Evolutionary conservation across 2,329 filamentous ascomycete genomes (phyloP).

Genomic region (Talaromyces sp.): DNA sequence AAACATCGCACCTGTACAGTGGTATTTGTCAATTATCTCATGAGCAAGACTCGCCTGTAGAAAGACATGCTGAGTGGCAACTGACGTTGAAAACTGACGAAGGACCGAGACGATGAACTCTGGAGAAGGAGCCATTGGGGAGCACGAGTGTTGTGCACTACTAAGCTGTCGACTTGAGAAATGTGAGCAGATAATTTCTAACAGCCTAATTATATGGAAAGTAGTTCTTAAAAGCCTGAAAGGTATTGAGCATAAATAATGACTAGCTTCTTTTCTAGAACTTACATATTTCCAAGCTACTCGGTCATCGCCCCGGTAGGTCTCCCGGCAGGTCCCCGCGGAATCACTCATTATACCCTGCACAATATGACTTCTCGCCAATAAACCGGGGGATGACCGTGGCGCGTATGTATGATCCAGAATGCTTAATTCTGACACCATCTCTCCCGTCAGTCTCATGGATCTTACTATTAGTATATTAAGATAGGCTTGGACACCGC

Average conservation of each 20-base stretch:
- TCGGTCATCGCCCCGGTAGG: background rate
- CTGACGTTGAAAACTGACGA: background rate
- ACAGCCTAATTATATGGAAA: background rate
- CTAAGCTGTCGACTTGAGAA: background rate
- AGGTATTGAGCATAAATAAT: background rate
- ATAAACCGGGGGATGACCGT: background rate
- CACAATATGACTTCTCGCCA: background rate
- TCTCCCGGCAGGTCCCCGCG: background rate
- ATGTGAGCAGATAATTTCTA: background rate
- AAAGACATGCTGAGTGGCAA: background rate
- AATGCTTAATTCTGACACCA: background rate
- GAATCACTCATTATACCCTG: background rate
- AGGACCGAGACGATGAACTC: background rate
- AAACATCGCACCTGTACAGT: conserved; percentile 19
- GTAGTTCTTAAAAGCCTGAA: background rate
- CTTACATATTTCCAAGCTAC: background rate
- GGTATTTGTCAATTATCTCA: background rate
- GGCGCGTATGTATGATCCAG: background rate
- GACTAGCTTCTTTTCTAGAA: background rate
- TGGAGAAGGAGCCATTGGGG: background rate
- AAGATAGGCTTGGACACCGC: background rate
- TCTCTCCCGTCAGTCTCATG: too few species aligned
- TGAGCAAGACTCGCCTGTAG: background rate
- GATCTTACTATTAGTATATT: background rate
- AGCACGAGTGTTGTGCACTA: background rate